A percentile compares a stretch with the other conserved stretches of the same genome.
phyloP scores from a whole-genome alignment of 345 rosid genomes.

The Ceriops decandra region DNA sequence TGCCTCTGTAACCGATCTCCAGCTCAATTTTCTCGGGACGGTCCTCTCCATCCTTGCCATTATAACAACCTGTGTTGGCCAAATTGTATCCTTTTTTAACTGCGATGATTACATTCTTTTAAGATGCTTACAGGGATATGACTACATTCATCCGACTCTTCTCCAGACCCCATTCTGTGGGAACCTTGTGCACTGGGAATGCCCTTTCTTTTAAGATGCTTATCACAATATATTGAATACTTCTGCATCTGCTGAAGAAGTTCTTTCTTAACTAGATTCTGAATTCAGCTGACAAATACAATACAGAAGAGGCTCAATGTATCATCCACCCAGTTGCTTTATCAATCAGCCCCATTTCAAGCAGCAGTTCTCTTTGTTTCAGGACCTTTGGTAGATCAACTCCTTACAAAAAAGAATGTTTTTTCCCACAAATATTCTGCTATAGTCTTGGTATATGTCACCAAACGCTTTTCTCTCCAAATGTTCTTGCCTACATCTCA shows the following conservation, averaged over 20 bases:
- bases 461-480: background rate
- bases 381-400: constrained; percentile 87
- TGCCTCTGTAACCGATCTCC: constrained; percentile 95
- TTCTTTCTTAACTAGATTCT: constrained; percentile 21
- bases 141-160: no score
- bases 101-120: no score
- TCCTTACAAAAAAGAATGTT: constrained; percentile 78
- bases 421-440: constrained; percentile 81
- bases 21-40: constrained; percentile 80
- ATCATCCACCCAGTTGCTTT: constrained; percentile 89
- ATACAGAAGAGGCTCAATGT: constrained; percentile 92
- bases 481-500: background rate
- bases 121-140: no score
- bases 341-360: constrained; percentile 98
- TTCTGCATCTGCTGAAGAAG: background rate
- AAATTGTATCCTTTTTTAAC: constrained; percentile 65
- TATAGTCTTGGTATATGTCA: constrained; percentile 53
- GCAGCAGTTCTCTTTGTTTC: constrained; percentile 95
- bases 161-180: no score
- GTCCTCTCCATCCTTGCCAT: constrained; percentile 83
- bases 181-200: no score
- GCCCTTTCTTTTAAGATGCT: background rate
- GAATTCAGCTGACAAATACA: constrained; percentile 79
- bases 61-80: constrained; percentile 88
- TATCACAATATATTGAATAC: background rate